Evolutionary conservation across 2,329 filamentous ascomycete genomes (phyloP), one percentile per base, ranked within the genome.

Genomic region (Sporothrix euskadiensis): DNA sequence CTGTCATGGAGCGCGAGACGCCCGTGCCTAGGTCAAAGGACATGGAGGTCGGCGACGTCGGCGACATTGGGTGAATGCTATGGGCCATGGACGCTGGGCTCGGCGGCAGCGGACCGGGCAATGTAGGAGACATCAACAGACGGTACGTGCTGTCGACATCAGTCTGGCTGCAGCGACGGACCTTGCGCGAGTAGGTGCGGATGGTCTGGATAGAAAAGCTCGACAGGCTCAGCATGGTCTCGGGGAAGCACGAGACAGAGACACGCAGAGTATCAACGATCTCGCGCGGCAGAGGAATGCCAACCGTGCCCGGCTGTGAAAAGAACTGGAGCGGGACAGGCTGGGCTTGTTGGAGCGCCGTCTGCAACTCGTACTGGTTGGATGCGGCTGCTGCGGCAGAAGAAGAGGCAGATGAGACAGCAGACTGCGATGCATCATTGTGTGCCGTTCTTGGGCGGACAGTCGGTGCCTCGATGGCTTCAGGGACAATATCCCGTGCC

Each of bases 161-260:
- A 14, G 72, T 71, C 16, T 73, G 69, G 59, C 71, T 75, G 30
- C 76, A 81, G n/a, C 85, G 86, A 66, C 83, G 83, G 54, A 88
- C 78, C 77, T 88, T 88, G 70, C 83, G 86, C 0, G 87, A 85
- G 76, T 88, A 88, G 39, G 83, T 79, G 19, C 88, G 86, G 73
- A 90, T 88, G 0, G 85, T 88, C 78, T 89, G 87, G 68, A 89
- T 82, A 0, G 87, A 85, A 4, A 89, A 80, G 76, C 85, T 88
- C 0, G 84, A 85, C 5, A 87, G 85, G 12, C 86, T 81, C 0
- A 89, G 84, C 85, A 89, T 88, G 0, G 87, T 88, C 76, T 88
- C 87, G 0, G 88, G 88, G 75, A 90, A 90, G 76, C 86, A 88
- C 5, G 84, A 81, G 12, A 88, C 84, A 0, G 85, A 88, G 6